Conservation (phyloP, 2,329 filamentous ascomycete species). For the Pyricularia pennisetigena region DNA sequence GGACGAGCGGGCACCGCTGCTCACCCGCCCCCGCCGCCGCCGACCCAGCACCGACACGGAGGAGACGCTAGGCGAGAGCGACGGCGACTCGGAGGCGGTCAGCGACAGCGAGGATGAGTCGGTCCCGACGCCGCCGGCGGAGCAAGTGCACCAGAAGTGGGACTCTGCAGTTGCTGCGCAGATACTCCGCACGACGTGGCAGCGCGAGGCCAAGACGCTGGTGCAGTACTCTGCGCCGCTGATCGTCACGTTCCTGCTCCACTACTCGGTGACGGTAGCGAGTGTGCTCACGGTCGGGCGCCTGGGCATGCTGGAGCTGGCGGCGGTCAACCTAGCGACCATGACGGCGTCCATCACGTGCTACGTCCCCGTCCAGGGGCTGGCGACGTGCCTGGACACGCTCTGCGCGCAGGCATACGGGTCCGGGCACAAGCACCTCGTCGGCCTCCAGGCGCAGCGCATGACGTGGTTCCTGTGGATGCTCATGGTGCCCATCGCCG, state of each 20-base stretch:
- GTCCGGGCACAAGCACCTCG: conserved; percentile 57
- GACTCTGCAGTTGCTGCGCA: conserved; percentile 47
- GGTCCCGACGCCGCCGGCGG: conserved; percentile 1
- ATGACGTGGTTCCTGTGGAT: conserved; percentile 63
- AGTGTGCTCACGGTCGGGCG: conserved; percentile 53
- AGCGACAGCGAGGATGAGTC: not conserved
- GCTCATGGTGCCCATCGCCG: conserved; percentile 56
- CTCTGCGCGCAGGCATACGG: conserved; percentile 68
- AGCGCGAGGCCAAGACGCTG: conserved; percentile 57
- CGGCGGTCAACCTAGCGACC: conserved; percentile 47
- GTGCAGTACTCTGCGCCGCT: conserved; percentile 43
- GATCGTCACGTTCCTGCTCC: conserved; percentile 48
- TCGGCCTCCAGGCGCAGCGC: conserved; percentile 61
- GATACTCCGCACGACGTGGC: conserved; percentile 64
- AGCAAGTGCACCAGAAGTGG: conserved; percentile 3
- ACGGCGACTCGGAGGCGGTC: not conserved
- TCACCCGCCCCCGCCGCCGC: not conserved
- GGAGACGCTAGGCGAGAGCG: not conserved
- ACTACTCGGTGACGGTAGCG: conserved; percentile 53
- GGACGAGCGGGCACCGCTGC: not conserved
- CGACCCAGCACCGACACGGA: not conserved
- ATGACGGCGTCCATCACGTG: conserved; percentile 56
- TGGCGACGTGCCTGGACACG: conserved; percentile 63
- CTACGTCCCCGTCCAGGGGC: conserved; percentile 52
- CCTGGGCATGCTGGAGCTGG: conserved; percentile 47